Evolutionary conservation across 306 rosid species (phyloP), one percentile per base, ranked within the genome.

Genomic region (Rosa rugosa): DNA sequence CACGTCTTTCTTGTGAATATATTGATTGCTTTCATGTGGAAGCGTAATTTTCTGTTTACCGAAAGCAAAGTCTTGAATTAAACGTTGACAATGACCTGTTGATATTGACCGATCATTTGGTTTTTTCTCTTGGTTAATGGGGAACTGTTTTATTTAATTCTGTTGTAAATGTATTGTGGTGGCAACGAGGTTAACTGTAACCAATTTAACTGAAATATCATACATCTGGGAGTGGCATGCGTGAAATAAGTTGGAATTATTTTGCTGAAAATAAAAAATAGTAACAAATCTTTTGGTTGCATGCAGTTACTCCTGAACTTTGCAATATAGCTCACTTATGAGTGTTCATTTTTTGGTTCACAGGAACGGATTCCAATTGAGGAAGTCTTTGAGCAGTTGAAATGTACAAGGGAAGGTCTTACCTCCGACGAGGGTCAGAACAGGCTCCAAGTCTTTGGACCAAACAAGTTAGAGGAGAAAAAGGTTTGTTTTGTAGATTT

Each of bases 401-500:
- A 93, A 96, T 93, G 98, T 84, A 54, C 97, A 36, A 87, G 69
- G 82, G 90, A 81, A 82, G 99, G 99, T 76, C 83, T 96, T 6
- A 47, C 92, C 4, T 80, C 91, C 0, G 98, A 96, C 18, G 99
- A 96, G 82, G 99, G 97, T 76, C 90, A 91, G 82, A 85, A 49
- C 72, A 81, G 99, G 87, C 97, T 96, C 57, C 94, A 89, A 65
- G 97, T 93, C 67, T 96, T 96, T 73, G 99, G 99, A 68, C 98
- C 96, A 62, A 96, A 96, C 98, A 96, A 96, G 81, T 87, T 96
- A 69, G 98, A 96, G 89, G 99, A 96, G 91, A 96, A 93, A 77
- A 96, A 86, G 92, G 98, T 90, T 18, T 20, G 47, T 65, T 62
- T 47, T 23, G 34, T 60, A 16, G 44, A 1, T 44, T 62, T 10